Base-by-base conservation (phyloP, 257 asterid species). In the Mentha longifolia region DNA sequence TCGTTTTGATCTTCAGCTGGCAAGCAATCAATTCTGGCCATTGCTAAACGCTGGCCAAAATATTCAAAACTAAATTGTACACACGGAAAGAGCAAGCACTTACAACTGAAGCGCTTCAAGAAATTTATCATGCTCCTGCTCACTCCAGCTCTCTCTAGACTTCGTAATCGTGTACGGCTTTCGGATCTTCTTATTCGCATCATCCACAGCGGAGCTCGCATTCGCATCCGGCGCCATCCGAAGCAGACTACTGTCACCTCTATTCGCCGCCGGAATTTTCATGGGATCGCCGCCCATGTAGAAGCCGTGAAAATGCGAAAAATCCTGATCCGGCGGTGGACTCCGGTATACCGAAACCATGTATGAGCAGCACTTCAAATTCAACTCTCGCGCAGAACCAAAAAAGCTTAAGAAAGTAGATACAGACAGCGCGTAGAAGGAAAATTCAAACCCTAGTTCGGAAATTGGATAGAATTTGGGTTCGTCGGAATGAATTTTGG, bases 141-240 rank as follows among this genome's bases (percentile, higher is more conserved):
- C 98, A 73, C 82, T 92, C 98, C 98, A 92, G 85, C 92, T 92
- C 86, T 92, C 97, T 60, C 98, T 86, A 35, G 96, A 88, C 88
- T 92, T 92, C 3, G 96, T 92, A 55, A 92, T 88, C 6, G 98
- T 92, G 71, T 92, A 92, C 6, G 94, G 97, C 79, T 92, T 92
- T 56, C 97, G 79, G 67, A 85, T 79, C 89, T 90, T 92, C 96
- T 86, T 88, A 69, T 69, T 83, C 20, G 77, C 81, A 78, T 89
- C 96, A 61, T 92, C 97, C 74, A 59, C 14, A 67, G 73, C 86
- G 37, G 80, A 2, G 58, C 39, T 72, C 63, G 75, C 74, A 78
- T 65, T 71, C 71, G 65, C 81, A 8, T 39, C 65, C 55, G 80
- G 57, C 61, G 78, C 61, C 70, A 61, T 50, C 42, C 64, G 77